These are phyloP conservation scores for Camillea tinctor DNA, from an alignment of 2,329 filamentous ascomycete species.

Conservation along the genomic window DNA sequence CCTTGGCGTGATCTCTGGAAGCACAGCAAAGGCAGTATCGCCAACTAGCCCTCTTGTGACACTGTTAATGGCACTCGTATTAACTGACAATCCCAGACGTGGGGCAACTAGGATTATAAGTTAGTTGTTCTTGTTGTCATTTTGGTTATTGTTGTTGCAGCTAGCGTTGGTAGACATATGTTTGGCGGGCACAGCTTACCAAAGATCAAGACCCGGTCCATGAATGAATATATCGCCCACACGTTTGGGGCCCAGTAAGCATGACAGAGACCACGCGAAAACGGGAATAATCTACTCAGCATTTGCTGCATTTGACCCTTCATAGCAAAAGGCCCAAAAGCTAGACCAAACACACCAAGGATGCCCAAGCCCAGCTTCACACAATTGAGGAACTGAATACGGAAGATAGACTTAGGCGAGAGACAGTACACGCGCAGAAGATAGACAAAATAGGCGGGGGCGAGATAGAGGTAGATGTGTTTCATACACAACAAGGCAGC, in stretches of 20 bases:
- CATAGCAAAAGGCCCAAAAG: slow-evolving; percentile 84
- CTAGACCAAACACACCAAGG: slow-evolving; percentile 67
- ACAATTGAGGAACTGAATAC: slow-evolving; percentile 74
- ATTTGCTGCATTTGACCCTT: slow-evolving; percentile 84
- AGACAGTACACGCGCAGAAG: slow-evolving; percentile 88
- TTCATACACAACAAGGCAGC: slow-evolving; percentile 88
- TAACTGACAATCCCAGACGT: slow-evolving; percentile 70
- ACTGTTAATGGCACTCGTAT: slow-evolving; percentile 74
- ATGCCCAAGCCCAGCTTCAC: slow-evolving; percentile 80
- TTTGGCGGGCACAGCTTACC: slow-evolving; percentile 49
- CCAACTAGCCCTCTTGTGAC: slow-evolving; percentile 92
- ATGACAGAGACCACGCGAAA: slow-evolving; percentile 89
- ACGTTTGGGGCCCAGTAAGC: slow-evolving; percentile 98
- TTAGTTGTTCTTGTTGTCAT: neutral
- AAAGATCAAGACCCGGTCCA: slow-evolving; percentile 78
- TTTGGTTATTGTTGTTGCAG: too few relatives aligned
- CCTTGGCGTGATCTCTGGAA: slow-evolving; percentile 80
- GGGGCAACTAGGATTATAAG: slow-evolving; percentile 67
- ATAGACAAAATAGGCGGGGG: slow-evolving; percentile 93
- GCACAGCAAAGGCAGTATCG: slow-evolving; percentile 88
- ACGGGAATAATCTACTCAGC: slow-evolving; percentile 83
- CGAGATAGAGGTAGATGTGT: slow-evolving; percentile 96
- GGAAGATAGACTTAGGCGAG: slow-evolving; percentile 71
- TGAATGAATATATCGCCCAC: slow-evolving; percentile 95
- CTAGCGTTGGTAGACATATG: slow-evolving; percentile 1